Base-by-base conservation (phyloP, 2,329 filamentous ascomycete species). In the Aspergillus flavus region DNA sequence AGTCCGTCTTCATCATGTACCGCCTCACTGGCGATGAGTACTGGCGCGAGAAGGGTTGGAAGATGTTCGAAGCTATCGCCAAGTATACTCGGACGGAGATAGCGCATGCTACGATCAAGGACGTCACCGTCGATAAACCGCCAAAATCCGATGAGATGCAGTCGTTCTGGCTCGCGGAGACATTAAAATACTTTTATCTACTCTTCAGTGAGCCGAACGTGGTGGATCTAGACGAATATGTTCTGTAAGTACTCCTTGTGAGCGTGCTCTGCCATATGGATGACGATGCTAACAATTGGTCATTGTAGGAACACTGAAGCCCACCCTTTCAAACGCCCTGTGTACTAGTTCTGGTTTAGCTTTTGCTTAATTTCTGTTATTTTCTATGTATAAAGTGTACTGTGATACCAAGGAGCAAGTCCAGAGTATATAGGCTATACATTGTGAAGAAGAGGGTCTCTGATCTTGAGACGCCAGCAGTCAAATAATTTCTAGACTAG, bases 1-100 rank as follows among this genome's bases (percentile, higher is more conserved):
- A 94, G 79, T 91, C 88, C 16, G 86, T 95, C 5, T 94, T 92
- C 76, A 86, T 92, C 72, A 86, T 94, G 82, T 92, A 90, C 75
- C 86, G 91, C 62, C 82, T 92, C 63, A 93, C 90, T 0, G 91
- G 90, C 30, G 86, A 91, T 66, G 68, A 81, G 1, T 79, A 82
- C 56, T 90, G 88, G 84, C 86, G 86, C 72, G 85, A 90, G 62
- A 87, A 87, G 72, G 91, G 89, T 1, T 93, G 91, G 91, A 80
- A 81, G 61, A 93, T 93, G 90, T 93, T 92, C 73, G 74, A 85
- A 60, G 84, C 86, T 10, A 83, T 93, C 39, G 81, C 87, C 62
- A 82, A 82, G 69, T 80, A 86, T 69, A 91, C 90, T 14, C 82
- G 83, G 30, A 87, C 89, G 0, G 78, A 83, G 5, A 82, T 87